These are phyloP conservation scores for Coemansia sp. DNA, from an alignment of 192 early-diverging fungal species.

Conservation along the genomic window DNA sequence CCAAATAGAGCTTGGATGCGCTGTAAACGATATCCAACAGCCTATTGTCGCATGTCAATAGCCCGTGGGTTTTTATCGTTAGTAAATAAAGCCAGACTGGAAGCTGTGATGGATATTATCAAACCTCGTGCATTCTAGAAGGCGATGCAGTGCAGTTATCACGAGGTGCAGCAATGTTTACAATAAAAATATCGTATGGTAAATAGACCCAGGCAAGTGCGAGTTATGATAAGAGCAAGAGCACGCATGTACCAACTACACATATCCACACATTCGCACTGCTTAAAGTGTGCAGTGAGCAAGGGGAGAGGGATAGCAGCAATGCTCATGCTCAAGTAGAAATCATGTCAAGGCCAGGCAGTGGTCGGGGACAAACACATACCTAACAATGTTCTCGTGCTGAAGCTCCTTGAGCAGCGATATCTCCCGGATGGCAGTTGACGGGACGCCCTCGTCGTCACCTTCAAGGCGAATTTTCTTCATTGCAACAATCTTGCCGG, in stretches of 20 bases:
- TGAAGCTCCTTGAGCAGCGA: conserved; percentile 85
- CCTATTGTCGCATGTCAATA: conserved; percentile 46
- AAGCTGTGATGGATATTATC: neutral
- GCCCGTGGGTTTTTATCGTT: neutral
- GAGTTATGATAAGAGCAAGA: neutral
- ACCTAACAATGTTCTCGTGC: conserved; percentile 86
- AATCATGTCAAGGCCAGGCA: neutral
- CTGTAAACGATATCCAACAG: conserved; percentile 88
- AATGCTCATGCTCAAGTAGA: neutral
- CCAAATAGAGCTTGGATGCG: conserved; percentile 87
- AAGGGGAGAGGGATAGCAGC: neutral
- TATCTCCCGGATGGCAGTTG: conserved; percentile 85
- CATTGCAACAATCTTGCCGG: conserved; percentile 68
- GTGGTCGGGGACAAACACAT: conserved; percentile 16
- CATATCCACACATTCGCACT: neutral
- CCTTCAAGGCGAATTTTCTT: conserved; percentile 75
- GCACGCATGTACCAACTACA: neutral
- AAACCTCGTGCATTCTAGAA: neutral
- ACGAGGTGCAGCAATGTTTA: conserved; percentile 8
- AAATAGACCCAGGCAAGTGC: neutral
- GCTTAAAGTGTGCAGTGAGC: neutral
- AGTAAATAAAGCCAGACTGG: neutral
- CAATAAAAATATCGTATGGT: neutral
- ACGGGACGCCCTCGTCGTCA: conserved; percentile 76
- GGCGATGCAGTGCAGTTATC: neutral